Evolutionary conservation across 73 alveolate species (phyloP).

Genomic region (Paramecium primaurelia): DNA sequence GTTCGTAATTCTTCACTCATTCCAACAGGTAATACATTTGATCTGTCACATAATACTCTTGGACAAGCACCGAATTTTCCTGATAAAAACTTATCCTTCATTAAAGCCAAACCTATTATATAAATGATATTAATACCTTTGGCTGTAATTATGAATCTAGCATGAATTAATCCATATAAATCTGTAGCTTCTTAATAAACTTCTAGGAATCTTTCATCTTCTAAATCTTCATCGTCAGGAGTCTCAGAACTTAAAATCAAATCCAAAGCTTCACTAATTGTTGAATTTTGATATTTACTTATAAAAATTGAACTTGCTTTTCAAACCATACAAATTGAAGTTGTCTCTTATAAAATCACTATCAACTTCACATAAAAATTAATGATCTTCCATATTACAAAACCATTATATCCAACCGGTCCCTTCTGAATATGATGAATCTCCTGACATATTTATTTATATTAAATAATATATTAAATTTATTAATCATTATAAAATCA

Average conservation of each 20-base stretch:
- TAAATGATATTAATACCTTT: conserved; percentile 70
- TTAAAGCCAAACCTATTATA: conserved; percentile 80
- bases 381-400: conserved; percentile 94
- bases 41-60: conserved; percentile 92
- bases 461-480: neutral
- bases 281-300: neutral
- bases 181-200: conserved; percentile 90
- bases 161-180: conserved; percentile 93
- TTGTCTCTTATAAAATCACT: conserved; percentile 87
- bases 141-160: conserved; percentile 92
- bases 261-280: conserved; percentile 75
- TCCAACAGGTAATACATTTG: conserved; percentile 92
- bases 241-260: conserved; percentile 91
- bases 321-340: conserved; percentile 83
- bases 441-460: conserved; percentile 44
- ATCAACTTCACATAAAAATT: conserved; percentile 89
- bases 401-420: conserved; percentile 92
- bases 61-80: conserved; percentile 98
- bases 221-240: conserved; percentile 91
- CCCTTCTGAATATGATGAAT: conserved; percentile 53
- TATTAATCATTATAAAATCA: neutral
- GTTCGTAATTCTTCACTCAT: conserved; percentile 93
- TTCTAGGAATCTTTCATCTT: conserved; percentile 82
- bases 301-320: conserved; percentile 64
- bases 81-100: conserved; percentile 90